Evolutionary conservation across 2,329 filamentous ascomycete species (phyloP).

Genomic region (Alternaria ethzedia): DNA sequence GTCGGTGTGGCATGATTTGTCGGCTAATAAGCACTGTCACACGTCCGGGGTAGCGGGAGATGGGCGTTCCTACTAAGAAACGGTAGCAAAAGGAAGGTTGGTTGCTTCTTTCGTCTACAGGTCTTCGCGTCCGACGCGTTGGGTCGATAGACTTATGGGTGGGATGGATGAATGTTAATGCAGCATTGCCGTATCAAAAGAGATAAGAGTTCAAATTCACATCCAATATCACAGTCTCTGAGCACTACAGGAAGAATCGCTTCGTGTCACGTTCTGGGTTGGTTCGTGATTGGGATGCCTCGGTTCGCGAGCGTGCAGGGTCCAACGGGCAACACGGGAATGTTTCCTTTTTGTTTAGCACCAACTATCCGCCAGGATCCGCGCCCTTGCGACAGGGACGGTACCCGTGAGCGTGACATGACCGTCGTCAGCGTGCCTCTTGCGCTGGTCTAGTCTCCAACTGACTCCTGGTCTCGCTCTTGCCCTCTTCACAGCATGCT

Average conservation of each 20-base stretch:
- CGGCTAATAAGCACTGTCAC: not conserved
- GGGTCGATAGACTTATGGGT: not conserved
- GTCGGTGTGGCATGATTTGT: slow-evolving; percentile 36
- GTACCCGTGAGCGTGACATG: slow-evolving; percentile 6
- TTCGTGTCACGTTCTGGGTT: not conserved
- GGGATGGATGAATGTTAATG: slow-evolving; percentile 12
- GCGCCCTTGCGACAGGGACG: slow-evolving; percentile 9
- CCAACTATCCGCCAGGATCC: slow-evolving; percentile 12
- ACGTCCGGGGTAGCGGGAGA: not conserved
- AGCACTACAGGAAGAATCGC: not conserved
- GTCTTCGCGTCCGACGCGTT: not conserved
- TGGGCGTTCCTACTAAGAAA: not conserved
- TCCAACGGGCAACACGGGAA: not conserved
- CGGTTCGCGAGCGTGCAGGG: slow-evolving; percentile 19
- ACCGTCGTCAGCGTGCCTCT: slow-evolving; percentile 1
- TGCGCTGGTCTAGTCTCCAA: not conserved
- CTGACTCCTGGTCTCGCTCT: not conserved
- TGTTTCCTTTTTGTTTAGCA: slow-evolving; percentile 16
- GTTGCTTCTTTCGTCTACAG: not conserved
- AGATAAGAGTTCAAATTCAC: slow-evolving; percentile 5
- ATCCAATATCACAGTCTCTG: not conserved
- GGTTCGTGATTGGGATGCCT: not conserved
- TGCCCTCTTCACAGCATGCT: slow-evolving; percentile 6
- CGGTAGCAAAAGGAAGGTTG: slow-evolving; percentile 11
- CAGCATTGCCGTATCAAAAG: slow-evolving; percentile 21